A percentile compares a stretch with the other conserved stretches of the same genome.
Evolutionary conservation across 1,284 basidiomycete species (phyloP).

Genomic region (Trichosporon ovoides): DNA sequence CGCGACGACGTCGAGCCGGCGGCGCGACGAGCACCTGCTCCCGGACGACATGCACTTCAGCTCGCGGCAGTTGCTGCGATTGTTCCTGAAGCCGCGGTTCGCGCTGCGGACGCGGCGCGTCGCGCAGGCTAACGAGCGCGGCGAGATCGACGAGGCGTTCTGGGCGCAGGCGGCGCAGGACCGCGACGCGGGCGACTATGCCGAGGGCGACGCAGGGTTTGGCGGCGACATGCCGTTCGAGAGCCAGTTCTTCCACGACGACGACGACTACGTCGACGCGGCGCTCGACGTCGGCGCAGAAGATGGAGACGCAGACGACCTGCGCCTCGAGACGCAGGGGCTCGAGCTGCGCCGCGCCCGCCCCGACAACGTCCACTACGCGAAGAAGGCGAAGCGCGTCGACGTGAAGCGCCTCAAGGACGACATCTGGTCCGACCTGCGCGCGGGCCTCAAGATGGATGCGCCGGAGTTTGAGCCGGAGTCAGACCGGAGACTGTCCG

Average conservation of each 20-base stretch:
- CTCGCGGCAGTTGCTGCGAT: constrained; percentile 75
- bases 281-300: constrained; percentile 61
- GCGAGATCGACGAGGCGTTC: constrained; percentile 86
- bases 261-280: constrained; percentile 78
- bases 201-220: constrained; percentile 53
- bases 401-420: constrained; percentile 97
- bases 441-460: constrained; percentile 53
- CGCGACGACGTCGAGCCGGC: not conserved
- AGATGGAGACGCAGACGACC: constrained; percentile 62
- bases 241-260: constrained; percentile 96
- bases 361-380: constrained; percentile 89
- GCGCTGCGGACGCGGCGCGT: constrained; percentile 70
- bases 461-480: not conserved
- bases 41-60: constrained; percentile 98
- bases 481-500: not conserved
- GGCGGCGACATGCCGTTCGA: constrained; percentile 72
- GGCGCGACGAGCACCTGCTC: constrained; percentile 66
- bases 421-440: constrained; percentile 90
- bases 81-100: constrained; percentile 95
- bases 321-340: constrained; percentile 73
- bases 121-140: constrained; percentile 53
- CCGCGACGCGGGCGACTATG: constrained; percentile 55
- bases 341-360: constrained; percentile 67
- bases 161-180: constrained; percentile 89
- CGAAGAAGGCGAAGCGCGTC: constrained; percentile 92